phyloP scores from a whole-genome alignment of 1,284 basidiomycete species.

The Meira nashicola region DNA sequence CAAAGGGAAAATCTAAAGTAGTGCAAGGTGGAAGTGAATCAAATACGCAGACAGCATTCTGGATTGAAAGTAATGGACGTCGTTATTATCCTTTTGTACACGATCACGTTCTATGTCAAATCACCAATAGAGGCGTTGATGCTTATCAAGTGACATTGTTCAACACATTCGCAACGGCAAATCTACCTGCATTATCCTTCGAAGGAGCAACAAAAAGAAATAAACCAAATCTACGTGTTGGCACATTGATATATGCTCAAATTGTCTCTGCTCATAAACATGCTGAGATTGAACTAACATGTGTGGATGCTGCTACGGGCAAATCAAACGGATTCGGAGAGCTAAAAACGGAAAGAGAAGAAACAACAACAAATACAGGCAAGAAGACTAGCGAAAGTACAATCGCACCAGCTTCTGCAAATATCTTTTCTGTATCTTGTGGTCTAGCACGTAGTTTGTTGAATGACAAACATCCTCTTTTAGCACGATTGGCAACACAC shows the following conservation, averaged over 20 bases:
- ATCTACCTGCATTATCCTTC: conserved; percentile 44
- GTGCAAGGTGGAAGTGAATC: not conserved
- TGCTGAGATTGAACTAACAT: conserved; percentile 47
- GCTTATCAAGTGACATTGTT: conserved; percentile 43
- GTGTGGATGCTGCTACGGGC: conserved; percentile 40
- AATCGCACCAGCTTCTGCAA: conserved; percentile 11
- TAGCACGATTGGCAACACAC: conserved; percentile 29
- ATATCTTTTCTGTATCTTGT: conserved; percentile 22
- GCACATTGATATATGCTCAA: conserved; percentile 43
- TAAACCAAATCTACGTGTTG: conserved; percentile 46
- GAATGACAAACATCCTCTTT: conserved; percentile 24
- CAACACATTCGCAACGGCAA: conserved; percentile 24
- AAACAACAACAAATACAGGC: not conserved
- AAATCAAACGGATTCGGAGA: conserved; percentile 47
- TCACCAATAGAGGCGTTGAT: conserved; percentile 41
- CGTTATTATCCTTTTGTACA: conserved; percentile 36
- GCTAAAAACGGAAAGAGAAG: conserved; percentile 33
- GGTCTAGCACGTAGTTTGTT: conserved; percentile 29
- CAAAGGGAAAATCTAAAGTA: not conserved
- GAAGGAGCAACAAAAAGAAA: conserved; percentile 51
- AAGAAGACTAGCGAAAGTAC: conserved; percentile 16
- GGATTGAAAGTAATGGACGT: conserved; percentile 34
- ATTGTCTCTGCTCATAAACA: conserved; percentile 34
- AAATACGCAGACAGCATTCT: conserved; percentile 9
- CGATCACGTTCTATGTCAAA: conserved; percentile 44